These are phyloP conservation scores for Xenosphaeropsis pyriputrescens DNA, from an alignment of 2,329 filamentous ascomycete genomes.

Conservation along the genomic window DNA sequence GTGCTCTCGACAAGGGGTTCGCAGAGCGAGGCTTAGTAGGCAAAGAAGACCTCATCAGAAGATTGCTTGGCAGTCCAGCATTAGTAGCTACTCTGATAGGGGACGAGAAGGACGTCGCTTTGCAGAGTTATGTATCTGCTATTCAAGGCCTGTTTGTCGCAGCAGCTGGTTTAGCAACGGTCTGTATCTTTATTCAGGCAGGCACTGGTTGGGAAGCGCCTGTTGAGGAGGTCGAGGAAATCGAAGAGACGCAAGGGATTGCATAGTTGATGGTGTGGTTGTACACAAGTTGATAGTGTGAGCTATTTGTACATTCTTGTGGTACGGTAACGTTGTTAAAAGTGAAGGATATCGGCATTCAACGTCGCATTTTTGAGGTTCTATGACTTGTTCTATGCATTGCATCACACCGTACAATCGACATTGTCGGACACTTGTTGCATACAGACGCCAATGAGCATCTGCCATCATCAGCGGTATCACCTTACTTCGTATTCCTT, in stretches of 20 bases:
- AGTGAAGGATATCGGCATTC: no score
- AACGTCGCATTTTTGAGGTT: no score
- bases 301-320: no score
- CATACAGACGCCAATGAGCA: no score
- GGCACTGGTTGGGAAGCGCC: constrained; percentile 38
- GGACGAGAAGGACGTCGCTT: constrained; percentile 31
- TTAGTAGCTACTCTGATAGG: constrained; percentile 33
- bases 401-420: no score
- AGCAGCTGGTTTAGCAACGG: constrained; percentile 29
- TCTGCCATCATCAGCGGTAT: no score
- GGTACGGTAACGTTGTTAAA: no score
- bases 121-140: constrained; percentile 36
- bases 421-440: no score
- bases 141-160: constrained; percentile 35
- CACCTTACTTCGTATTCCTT: no score
- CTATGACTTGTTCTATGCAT: no score
- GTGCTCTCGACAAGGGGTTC: constrained; percentile 19
- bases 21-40: constrained; percentile 13
- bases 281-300: no score
- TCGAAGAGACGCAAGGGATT: neutral
- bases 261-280: neutral
- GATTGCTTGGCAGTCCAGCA: constrained; percentile 41
- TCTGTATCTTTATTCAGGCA: constrained; percentile 37
- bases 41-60: constrained; percentile 30
- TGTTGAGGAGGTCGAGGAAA: constrained; percentile 9